Percentiles rank a stretch among this genome's conserved stretches.
These are phyloP conservation scores for Begonia masoniana DNA, from an alignment of 306 rosid species.

Conservation along the genomic window DNA sequence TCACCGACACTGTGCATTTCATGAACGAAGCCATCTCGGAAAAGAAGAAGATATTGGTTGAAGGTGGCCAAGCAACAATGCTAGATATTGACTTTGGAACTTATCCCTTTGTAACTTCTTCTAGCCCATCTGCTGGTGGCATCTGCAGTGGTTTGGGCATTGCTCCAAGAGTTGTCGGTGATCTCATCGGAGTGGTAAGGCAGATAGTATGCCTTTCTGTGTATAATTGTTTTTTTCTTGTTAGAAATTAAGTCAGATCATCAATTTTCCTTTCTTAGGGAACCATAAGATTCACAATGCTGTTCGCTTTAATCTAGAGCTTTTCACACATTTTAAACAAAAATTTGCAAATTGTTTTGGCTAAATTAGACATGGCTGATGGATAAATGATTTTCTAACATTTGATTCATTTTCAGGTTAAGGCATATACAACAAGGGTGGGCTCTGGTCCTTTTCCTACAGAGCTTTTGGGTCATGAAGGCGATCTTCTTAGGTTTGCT, in stretches of 20 bases:
- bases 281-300: too few species aligned
- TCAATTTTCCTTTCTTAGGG: neutral
- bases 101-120: slow-evolving; percentile 90
- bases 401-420: slow-evolving; percentile 47
- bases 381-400: slow-evolving; percentile 2
- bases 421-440: slow-evolving; percentile 94
- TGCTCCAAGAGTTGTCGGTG: slow-evolving; percentile 86
- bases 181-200: slow-evolving; percentile 88
- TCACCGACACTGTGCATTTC: slow-evolving; percentile 77
- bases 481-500: slow-evolving; percentile 79
- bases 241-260: neutral
- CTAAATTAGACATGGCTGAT: neutral
- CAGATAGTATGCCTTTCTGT: too few species aligned
- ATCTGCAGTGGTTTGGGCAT: slow-evolving; percentile 96
- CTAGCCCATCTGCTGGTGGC: slow-evolving; percentile 98
- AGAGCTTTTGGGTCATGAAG: slow-evolving; percentile 64
- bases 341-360: neutral
- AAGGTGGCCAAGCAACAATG: slow-evolving; percentile 98
- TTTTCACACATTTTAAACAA: too few species aligned
- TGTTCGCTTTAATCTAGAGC: too few species aligned
- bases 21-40: slow-evolving; percentile 64
- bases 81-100: slow-evolving; percentile 96
- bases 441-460: slow-evolving; percentile 98
- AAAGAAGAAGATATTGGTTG: slow-evolving; percentile 79
- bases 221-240: too few species aligned